Evolutionary conservation across 768 basidiomycete genomes (phyloP), one percentile per base, ranked within the genome.

Genomic region (Tylopilus felleus): DNA sequence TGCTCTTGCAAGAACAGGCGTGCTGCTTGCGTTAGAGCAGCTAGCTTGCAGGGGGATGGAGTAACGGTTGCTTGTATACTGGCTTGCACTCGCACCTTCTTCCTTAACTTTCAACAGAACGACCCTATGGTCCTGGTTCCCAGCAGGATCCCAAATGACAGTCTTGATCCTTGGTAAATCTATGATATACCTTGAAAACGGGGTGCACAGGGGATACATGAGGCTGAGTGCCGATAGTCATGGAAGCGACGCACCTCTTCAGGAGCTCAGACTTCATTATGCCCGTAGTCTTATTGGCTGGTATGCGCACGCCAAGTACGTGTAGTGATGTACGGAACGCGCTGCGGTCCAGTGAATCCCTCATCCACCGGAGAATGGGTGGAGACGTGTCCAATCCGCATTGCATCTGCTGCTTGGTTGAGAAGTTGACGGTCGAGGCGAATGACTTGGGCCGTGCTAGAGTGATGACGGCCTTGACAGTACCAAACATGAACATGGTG

Each of bases 121-220:
- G n/a, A 93, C 73, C 44, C 83, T 81, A 55, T 76, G 68, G 13
- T 73, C 76, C n/a, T 75, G 71, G 8, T 75, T 73, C 42, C 80
- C 73, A 5, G 72, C 70, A 25, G 77, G 74, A 66, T 84, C 79
- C 46, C 71, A 70, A 0, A 83, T 71, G 3, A 93, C 83, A 22
- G 72, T 82, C 52, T 78, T 80, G 19, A 86, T 66, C 72, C 79
- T 85, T n/a, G 86, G 87, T 13, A 90, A 64, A 71, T 88, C 80
- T 63, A 92, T 73, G 47, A 92, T 61, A 27, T 70, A 73, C 43
- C 90, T 89, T 55, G 52, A 52, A 29, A 44, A 39, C n/a, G 55
- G 46, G 51, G 3, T 23, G 5, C 42, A 41, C 46, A 56, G 45
- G n/a, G 40, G 53, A 59, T 36, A 65, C 55, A 39, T 49, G 42